phyloP scores from a whole-genome alignment of 176 grass and related monocot genomes.

The Hyparrhenia diplandra region DNA sequence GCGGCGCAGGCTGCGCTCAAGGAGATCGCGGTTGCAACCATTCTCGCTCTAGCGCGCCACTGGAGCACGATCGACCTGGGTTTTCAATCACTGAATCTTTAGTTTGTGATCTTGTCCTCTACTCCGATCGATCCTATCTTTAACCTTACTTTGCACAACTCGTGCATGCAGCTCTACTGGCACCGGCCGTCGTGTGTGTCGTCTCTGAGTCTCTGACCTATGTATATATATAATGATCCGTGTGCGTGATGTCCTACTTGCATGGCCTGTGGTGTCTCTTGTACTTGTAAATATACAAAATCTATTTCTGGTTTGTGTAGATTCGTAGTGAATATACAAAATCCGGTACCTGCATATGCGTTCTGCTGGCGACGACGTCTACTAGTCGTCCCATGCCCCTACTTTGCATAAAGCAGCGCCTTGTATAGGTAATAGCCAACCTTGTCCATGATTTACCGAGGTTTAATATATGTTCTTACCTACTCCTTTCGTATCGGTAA shows the following conservation, averaged over 20 bases:
- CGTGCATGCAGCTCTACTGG: neutral
- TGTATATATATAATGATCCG: neutral
- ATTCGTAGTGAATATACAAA: neutral
- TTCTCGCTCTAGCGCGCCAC: neutral
- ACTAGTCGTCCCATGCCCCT: neutral
- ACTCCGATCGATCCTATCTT: neutral
- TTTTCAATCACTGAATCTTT: neutral
- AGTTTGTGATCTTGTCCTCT: neutral
- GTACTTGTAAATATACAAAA: neutral
- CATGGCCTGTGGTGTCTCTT: no score
- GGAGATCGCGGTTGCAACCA: neutral
- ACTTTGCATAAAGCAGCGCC: neutral
- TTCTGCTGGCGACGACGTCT: neutral
- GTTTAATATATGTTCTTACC: neutral
- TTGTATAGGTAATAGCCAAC: neutral
- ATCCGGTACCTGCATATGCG: neutral
- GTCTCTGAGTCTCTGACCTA: no score
- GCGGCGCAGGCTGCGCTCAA: neutral
- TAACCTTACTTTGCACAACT: neutral
- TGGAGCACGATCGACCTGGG: neutral
- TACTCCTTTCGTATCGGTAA: no score
- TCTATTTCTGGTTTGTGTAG: neutral
- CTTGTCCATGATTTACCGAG: neutral
- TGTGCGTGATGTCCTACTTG: neutral
- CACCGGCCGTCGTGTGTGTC: neutral